A percentile compares a stretch with the other conserved stretches of the same genome.
phyloP scores from a whole-genome alignment of 345 rosid genomes.

The Citrus mangshanensis region DNA sequence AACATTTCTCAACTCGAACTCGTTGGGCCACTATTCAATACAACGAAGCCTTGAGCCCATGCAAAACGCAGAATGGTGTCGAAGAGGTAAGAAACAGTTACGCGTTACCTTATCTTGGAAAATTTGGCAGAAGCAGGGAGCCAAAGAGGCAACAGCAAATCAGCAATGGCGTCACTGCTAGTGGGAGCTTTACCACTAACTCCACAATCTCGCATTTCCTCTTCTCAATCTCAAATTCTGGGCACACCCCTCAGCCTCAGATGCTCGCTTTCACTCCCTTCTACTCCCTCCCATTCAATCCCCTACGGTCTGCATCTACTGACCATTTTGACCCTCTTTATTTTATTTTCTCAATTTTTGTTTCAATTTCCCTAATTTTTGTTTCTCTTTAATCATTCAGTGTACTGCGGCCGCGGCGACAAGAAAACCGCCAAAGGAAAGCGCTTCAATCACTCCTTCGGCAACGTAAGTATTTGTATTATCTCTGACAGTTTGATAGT shows the following conservation, averaged over 20 bases:
- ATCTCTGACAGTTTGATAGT: neutral
- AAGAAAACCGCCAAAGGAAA: slow-evolving; percentile 84
- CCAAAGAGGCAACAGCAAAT: neutral
- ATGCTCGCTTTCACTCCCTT: slow-evolving; percentile 31
- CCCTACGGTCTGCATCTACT: slow-evolving; percentile 31
- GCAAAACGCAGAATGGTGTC: too few relatives aligned
- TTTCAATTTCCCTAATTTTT: neutral
- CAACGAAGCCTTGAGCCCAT: too few relatives aligned
- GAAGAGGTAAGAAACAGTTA: too few relatives aligned
- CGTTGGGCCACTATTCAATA: too few relatives aligned
- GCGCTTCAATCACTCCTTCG: slow-evolving; percentile 89
- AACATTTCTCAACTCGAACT: too few relatives aligned
- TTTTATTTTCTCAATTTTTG: neutral
- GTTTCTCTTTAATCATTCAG: slow-evolving; percentile 24
- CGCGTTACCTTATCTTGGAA: neutral
- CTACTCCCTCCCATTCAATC: slow-evolving; percentile 25
- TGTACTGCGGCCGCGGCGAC: slow-evolving; percentile 87
- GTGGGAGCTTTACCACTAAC: slow-evolving; percentile 42
- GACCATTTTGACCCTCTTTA: neutral
- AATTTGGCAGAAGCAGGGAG: neutral
- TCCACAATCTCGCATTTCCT: slow-evolving; percentile 34
- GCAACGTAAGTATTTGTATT: slow-evolving; percentile 56
- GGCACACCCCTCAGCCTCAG: slow-evolving; percentile 38
- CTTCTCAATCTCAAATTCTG: slow-evolving; percentile 45
- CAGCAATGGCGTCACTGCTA: slow-evolving; percentile 54